phyloP scores from a whole-genome alignment of 169 alveolate genomes.

The Sarcocystis neurona region DNA sequence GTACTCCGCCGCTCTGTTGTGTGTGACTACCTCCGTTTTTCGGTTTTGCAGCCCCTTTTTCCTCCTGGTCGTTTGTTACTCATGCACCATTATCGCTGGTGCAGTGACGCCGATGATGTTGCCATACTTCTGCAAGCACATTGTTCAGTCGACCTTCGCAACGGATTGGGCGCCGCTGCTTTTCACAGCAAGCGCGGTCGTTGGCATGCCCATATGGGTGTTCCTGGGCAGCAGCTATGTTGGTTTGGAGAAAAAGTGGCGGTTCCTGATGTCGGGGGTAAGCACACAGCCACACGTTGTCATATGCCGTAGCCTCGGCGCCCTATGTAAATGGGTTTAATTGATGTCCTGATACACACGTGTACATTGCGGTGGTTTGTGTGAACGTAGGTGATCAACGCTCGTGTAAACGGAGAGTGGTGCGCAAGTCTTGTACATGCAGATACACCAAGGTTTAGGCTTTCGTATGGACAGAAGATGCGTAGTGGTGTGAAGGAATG shows the following conservation, averaged over 20 bases:
- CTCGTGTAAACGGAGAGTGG: too few species aligned
- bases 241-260: constrained; percentile 41
- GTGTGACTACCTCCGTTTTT: not conserved
- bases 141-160: constrained; percentile 43
- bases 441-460: too few species aligned
- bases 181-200: constrained; percentile 49
- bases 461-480: too few species aligned
- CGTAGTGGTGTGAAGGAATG: too few species aligned
- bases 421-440: too few species aligned
- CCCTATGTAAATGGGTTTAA: too few species aligned
- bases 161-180: constrained; percentile 56
- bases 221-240: constrained; percentile 43
- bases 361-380: too few species aligned
- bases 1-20: too few species aligned
- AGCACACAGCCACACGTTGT: not conserved
- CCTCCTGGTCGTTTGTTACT: constrained; percentile 41
- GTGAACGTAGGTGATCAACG: too few species aligned
- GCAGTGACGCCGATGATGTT: constrained; percentile 55
- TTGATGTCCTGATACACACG: too few species aligned
- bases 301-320: too few species aligned
- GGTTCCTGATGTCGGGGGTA: constrained; percentile 38
- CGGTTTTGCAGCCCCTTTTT: constrained; percentile 32
- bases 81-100: constrained; percentile 48
- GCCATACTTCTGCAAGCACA: constrained; percentile 53
- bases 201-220: constrained; percentile 40